Evolutionary conservation across 2,329 filamentous ascomycete species (phyloP).

Genomic region (Colletotrichum tabaci): DNA sequence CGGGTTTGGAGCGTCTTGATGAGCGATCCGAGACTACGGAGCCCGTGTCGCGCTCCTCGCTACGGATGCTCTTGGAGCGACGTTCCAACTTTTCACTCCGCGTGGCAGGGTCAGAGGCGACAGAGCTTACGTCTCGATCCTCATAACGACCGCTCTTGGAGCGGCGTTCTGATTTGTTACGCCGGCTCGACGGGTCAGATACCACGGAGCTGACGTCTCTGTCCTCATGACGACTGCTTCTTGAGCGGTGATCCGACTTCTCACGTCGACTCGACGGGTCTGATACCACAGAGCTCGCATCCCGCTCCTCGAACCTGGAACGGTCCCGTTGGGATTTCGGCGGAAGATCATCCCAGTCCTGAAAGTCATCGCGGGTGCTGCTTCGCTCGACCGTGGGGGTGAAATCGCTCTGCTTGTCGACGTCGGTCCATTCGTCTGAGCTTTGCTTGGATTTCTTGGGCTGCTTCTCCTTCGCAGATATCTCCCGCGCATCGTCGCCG

Average conservation of each 20-base stretch:
- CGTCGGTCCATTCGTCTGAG: conserved; percentile 43
- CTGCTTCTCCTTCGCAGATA: conserved; percentile 50
- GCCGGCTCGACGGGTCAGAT: conserved; percentile 52
- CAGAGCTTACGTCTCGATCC: conserved; percentile 64
- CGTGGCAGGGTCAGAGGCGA: conserved; percentile 60
- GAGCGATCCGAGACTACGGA: conserved; percentile 65
- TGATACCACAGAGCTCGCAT: conserved; percentile 66
- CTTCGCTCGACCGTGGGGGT: conserved; percentile 13
- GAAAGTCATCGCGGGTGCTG: conserved; percentile 11
- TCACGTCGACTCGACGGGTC: conserved; percentile 54
- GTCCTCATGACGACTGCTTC: conserved; percentile 58
- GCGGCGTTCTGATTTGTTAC: conserved; percentile 12
- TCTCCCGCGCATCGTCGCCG: conserved; percentile 48
- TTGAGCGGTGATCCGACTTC: conserved; percentile 54
- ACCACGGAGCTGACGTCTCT: conserved; percentile 64
- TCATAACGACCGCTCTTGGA: conserved; percentile 44
- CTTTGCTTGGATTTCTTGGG: conserved; percentile 47
- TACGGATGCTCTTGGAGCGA: conserved; percentile 48
- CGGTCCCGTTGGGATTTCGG: conserved; percentile 44
- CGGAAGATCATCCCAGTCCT: conserved; percentile 35
- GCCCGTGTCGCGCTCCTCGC: conserved; percentile 62
- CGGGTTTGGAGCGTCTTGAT: conserved; percentile 51
- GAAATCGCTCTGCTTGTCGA: conserved; percentile 34
- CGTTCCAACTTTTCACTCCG: conserved; percentile 53
- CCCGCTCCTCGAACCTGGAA: conserved; percentile 57